These are phyloP conservation scores for Fusarium armeniacum DNA, from an alignment of 2,329 filamentous ascomycete genomes.

Conservation along the genomic window DNA sequence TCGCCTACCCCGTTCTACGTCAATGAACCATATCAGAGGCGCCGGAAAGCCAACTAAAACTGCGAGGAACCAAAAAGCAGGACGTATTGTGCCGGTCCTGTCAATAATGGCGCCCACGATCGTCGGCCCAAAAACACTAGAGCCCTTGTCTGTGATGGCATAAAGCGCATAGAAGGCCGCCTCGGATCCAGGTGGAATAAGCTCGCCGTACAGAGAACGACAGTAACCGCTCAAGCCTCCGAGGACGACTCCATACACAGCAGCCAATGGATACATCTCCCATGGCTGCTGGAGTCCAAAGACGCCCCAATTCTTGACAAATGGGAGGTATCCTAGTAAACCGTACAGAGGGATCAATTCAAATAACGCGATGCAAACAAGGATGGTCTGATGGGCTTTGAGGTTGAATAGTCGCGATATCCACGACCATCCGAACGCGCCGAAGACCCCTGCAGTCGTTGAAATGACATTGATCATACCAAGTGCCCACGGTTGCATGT, in stretches of 20 bases:
- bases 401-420: constrained; percentile 79
- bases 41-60: constrained; percentile 86
- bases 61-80: constrained; percentile 93
- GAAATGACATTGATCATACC: constrained; percentile 95
- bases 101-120: constrained; percentile 96
- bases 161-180: constrained; percentile 97
- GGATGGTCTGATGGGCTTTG: constrained; percentile 86
- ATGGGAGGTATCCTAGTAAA: constrained; percentile 86
- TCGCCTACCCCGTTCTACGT: constrained; percentile 82
- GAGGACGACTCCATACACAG: constrained; percentile 92
- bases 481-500: constrained; percentile 89
- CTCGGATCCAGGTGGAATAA: constrained; percentile 94
- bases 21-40: constrained; percentile 85
- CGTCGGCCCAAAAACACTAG: constrained; percentile 91
- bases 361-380: constrained; percentile 91
- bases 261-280: constrained; percentile 96
- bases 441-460: constrained; percentile 84
- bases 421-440: constrained; percentile 90
- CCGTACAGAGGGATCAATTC: constrained; percentile 95
- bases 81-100: constrained; percentile 81
- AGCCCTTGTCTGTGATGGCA: constrained; percentile 97
- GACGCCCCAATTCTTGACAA: constrained; percentile 79
- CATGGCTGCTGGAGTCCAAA: constrained; percentile 91
- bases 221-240: constrained; percentile 95
- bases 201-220: constrained; percentile 89